Conservation (phyloP, 305 asterid genomes). For the Solanum hybrid region DNA sequence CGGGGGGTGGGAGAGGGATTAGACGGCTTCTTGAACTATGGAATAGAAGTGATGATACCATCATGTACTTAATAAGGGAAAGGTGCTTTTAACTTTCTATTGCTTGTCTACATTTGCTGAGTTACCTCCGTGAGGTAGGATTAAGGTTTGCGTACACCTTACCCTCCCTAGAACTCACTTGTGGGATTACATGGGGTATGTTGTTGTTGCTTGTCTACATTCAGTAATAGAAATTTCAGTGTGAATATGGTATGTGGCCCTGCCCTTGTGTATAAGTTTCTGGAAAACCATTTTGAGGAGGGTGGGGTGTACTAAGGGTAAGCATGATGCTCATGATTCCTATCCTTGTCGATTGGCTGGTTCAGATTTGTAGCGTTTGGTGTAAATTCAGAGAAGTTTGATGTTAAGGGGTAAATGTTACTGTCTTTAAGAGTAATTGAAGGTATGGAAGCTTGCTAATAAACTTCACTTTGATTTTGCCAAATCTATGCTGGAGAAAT, state of each 20-base stretch:
- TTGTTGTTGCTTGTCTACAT: not conserved
- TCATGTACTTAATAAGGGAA: not conserved
- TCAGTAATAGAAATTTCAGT: not conserved
- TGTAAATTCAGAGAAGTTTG: not conserved
- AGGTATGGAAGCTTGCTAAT: not conserved
- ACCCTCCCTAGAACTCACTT: not conserved
- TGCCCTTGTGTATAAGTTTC: not conserved
- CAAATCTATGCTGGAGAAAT: not conserved
- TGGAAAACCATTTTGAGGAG: not conserved
- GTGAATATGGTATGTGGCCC: not conserved
- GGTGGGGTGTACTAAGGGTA: not conserved
- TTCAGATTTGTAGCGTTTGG: not conserved
- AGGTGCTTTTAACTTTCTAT: not conserved
- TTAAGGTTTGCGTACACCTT: not conserved
- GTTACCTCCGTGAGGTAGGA: not conserved
- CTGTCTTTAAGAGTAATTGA: not conserved
- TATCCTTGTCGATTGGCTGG: not conserved
- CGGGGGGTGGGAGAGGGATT: not conserved
- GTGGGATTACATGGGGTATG: not conserved
- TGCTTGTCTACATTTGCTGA: not conserved
- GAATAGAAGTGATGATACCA: not conserved
- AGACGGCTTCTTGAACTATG: not conserved
- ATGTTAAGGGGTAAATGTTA: not conserved
- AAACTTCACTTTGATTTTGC: not conserved
- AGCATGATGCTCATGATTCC: not conserved